phyloP scores from a whole-genome alignment of 768 basidiomycete species.

The Hydnum rufescens region DNA sequence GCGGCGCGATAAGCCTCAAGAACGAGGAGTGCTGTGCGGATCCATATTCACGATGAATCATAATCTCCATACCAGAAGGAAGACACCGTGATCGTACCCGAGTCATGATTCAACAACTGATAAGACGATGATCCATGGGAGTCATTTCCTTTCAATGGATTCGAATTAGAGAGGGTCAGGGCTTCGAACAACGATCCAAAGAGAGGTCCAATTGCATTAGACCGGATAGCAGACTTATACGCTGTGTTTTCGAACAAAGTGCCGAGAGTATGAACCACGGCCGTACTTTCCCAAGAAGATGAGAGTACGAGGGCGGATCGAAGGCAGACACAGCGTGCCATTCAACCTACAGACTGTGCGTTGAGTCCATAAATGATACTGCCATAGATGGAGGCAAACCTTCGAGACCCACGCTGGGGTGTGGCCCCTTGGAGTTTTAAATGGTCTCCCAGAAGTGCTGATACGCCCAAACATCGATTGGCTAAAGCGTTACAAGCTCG shows the following conservation, averaged over 20 bases:
- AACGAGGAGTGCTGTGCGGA: constrained; percentile 39
- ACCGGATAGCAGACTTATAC: constrained; percentile 60
- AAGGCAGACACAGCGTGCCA: constrained; percentile 80
- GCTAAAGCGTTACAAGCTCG: not conserved
- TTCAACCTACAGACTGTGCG: constrained; percentile 36
- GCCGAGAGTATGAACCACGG: constrained; percentile 87
- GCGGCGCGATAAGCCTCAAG: constrained; percentile 43
- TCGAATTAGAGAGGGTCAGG: constrained; percentile 21
- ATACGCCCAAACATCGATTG: not conserved
- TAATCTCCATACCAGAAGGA: constrained; percentile 1
- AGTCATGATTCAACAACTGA: constrained; percentile 69
- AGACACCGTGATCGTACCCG: constrained; percentile 34
- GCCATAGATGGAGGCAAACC: constrained; percentile 23
- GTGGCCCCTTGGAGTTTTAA: constrained; percentile 76
- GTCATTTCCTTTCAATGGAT: constrained; percentile 33
- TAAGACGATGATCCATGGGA: constrained; percentile 43
- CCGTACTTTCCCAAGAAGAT: constrained; percentile 44
- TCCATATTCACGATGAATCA: constrained; percentile 5
- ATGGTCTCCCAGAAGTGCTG: constrained; percentile 77
- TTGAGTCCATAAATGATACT: constrained; percentile 6
- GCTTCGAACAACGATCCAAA: constrained; percentile 25
- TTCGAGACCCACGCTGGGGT: constrained; percentile 67
- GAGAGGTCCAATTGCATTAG: constrained; percentile 35
- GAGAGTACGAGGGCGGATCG: constrained; percentile 47
- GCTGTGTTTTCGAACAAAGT: constrained; percentile 60